Evolutionary conservation across 257 asterid genomes (phyloP), one percentile per base, ranked within the genome.

Genomic region (Petunia axillaris): DNA sequence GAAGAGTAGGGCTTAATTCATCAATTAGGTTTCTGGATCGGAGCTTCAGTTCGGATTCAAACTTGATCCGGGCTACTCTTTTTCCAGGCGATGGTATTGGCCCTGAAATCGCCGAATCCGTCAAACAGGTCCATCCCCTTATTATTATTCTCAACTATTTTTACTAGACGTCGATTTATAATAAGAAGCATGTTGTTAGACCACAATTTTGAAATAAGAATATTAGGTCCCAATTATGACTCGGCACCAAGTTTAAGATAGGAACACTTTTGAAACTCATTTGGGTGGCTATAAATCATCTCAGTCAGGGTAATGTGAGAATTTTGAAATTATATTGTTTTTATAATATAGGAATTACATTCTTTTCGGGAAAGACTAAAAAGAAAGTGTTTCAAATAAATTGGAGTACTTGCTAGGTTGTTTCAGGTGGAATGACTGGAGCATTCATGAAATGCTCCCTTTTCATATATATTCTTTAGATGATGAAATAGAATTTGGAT

Each of bases 51-150:
- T 59, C 80, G 44, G 37, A 41, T 58, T 41, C 80, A 40, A 77
- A 77, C 41, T 77, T 77, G 80, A 59, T 77, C 36, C 71, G 73
- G 1, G 98, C 97, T 82, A 94, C 98, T 62, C 93, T 94, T 86
- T 94, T 94, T 81, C 98, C 98, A 8, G 98, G 98, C 4, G 98
- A 94, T 14, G 98, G 98, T 43, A 94, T 93, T 84, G 98, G 98
- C 60, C 98, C 98, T 81, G 98, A 94, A 86, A 94, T 94, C 81
- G 97, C 98, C 59, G 90, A 91, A 57, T 87, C 98, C 65, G 98
- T 93, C 85, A 93, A 87, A 80, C 85, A 90, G 94, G 98, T 91
- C 6, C 4, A 11, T 3, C 48, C 37, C 48, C 43, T 4, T 6
- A 15, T 43, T 8, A 4, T 68, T 68, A 8, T 44, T 68, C 9